Percentiles rank a stretch among this genome's conserved stretches.
phyloP scores from a whole-genome alignment of 2,329 filamentous ascomycete species.

The Stachybotrys elegans region DNA sequence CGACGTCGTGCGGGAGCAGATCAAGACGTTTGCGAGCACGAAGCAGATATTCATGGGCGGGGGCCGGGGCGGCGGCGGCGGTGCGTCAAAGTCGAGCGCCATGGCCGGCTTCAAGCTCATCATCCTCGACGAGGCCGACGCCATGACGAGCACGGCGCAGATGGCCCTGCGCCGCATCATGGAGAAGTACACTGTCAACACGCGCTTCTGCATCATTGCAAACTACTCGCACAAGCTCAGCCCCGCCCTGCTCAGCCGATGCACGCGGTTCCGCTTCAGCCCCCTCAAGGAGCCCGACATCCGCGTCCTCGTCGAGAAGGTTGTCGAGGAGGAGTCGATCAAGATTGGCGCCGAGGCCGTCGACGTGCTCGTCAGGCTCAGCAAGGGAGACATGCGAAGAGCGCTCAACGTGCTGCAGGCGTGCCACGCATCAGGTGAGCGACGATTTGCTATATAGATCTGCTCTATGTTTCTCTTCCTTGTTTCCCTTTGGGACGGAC shows the following conservation, averaged over 20 bases:
- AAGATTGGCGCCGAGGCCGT: conserved; percentile 77
- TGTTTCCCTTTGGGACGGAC: too few relatives aligned
- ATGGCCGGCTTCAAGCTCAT: conserved; percentile 89
- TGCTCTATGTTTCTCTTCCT: too few relatives aligned
- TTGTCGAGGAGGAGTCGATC: conserved; percentile 81
- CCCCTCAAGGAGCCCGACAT: conserved; percentile 89
- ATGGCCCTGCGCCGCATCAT: conserved; percentile 97
- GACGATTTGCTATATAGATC: too few relatives aligned
- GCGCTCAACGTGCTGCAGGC: conserved; percentile 94
- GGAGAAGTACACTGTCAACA: conserved; percentile 99
- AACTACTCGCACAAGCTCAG: conserved; percentile 99
- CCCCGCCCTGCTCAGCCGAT: conserved; percentile 84
- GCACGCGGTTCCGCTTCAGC: conserved; percentile 92
- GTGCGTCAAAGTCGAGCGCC: conserved; percentile 36
- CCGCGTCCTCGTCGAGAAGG: conserved; percentile 76
- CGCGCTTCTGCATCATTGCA: conserved; percentile 95
- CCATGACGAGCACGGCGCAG: conserved; percentile 98
- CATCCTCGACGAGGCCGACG: conserved; percentile 96
- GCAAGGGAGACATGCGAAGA: conserved; percentile 93
- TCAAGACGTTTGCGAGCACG: conserved; percentile 97
- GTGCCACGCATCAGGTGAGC: conserved; percentile 81
- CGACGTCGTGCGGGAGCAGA: conserved; percentile 96
- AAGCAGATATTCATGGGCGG: conserved; percentile 82
- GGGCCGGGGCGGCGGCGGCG: conserved; percentile 42
- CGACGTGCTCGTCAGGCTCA: conserved; percentile 78